These are phyloP conservation scores for Hysterangium stoloniferum DNA, from an alignment of 768 basidiomycete genomes.

Conservation along the genomic window DNA sequence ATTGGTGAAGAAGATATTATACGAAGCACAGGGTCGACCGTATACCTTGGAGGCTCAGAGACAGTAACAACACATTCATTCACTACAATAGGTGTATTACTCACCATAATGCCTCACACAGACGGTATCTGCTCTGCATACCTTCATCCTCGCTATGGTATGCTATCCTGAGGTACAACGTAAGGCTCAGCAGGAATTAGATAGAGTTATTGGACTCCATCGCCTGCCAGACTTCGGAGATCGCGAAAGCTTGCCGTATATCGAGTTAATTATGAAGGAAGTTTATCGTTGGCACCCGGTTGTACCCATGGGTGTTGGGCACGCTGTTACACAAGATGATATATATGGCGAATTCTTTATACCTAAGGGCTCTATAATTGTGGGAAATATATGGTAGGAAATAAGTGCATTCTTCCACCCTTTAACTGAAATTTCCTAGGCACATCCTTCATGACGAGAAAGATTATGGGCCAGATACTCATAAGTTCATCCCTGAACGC, in stretches of 20 bases:
- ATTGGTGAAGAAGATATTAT: neutral
- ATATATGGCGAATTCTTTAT: neutral
- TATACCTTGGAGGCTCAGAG: neutral
- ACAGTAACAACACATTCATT: neutral
- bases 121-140: constrained; percentile 13
- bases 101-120: neutral
- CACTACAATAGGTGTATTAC: neutral
- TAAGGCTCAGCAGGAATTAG: constrained; percentile 13
- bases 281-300: constrained; percentile 11
- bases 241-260: constrained; percentile 9
- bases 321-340: neutral
- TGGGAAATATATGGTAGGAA: neutral
- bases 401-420: neutral
- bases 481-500: constrained; percentile 24
- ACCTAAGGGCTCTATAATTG: neutral
- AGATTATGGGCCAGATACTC: neutral
- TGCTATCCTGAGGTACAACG: constrained; percentile 13
- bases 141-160: constrained; percentile 17
- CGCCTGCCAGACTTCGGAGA: constrained; percentile 12
- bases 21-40: neutral
- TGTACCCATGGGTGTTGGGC: constrained; percentile 9
- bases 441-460: constrained; percentile 1
- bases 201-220: constrained; percentile 10
- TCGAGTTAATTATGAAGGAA: constrained; percentile 10
- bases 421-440: neutral